Base-by-base conservation (phyloP, 164 flowering plant genomes). In the Liriodendron chinense region DNA sequence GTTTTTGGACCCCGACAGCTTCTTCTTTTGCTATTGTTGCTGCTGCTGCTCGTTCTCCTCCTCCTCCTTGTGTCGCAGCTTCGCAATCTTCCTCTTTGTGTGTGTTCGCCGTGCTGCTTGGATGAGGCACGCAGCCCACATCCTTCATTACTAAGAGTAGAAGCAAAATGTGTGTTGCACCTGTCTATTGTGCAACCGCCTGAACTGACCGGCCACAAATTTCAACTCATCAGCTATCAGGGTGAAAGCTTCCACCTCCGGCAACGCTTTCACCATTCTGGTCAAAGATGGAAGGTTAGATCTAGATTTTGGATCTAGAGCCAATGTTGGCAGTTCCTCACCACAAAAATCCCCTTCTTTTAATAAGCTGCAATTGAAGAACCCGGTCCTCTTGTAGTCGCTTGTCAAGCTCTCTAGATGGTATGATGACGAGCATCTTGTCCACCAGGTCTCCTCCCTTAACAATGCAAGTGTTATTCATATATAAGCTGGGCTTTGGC, bases 361-460 rank as follows among this genome's bases (percentile, higher is more conserved):
- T 2, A 95, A 85, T 10, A 91, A 72, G 82, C 97, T 83, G 7
- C 89, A 86, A 81, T 94, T 94, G 80, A 89, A 93, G 76, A 94
- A 94, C 10, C 98, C 98, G 70, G 90, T 92, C 78, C 98, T 85
- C 2, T 98, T 97, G 65, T 98, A 97, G 78, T 93, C 96, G 9
- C 97, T 93, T 1, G 98, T 95, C 68, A 88, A 92, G 80, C 98
- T 94, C 84, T 91, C 94, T 21, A 94, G 90, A 65, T 89, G 93
- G 97, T 49, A 95, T 93, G 57, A 95, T 88, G 72, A 95, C 92
- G 23, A 95, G 91, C 98, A 93, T 95, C 79, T 95, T 97, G 78
- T 92, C 93, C 57, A 94, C 98, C 12, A 98, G 98, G 76, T 95
- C 98, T 22, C 98, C 98, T 85, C 93, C 98, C 71, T 97, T 83